These are phyloP conservation scores for Phytophthora quininea DNA, from an alignment of 352 stramenopile genomes.

Conservation along the genomic window DNA sequence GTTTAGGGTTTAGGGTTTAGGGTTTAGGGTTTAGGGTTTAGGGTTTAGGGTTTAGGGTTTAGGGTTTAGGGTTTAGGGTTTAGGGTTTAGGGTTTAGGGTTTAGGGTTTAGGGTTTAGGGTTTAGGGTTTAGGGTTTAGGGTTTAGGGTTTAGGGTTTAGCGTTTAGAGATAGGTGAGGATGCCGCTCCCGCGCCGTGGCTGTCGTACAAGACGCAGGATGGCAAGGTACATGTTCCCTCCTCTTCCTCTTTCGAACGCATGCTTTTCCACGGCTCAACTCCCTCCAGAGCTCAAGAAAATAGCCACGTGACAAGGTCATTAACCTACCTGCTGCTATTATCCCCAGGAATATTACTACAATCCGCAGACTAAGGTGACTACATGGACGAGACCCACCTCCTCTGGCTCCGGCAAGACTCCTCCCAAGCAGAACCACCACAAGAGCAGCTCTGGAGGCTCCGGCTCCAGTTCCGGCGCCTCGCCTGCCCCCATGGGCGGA, in stretches of 20 bases:
- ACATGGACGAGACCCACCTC: conserved; percentile 76
- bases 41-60: background rate
- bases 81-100: conserved; percentile 6
- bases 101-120: conserved; percentile 7
- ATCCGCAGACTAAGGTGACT: conserved; percentile 87
- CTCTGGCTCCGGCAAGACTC: conserved; percentile 34
- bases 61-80: conserved; percentile 6
- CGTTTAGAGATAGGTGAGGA: too few relatives aligned
- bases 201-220: conserved; percentile 87
- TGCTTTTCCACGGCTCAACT: background rate
- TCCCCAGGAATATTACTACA: conserved; percentile 90
- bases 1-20: too few relatives aligned
- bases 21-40: too few relatives aligned
- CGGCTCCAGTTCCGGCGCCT: background rate
- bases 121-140: conserved; percentile 7
- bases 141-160: conserved; percentile 3
- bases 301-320: background rate
- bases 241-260: background rate
- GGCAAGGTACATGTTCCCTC: conserved; percentile 60
- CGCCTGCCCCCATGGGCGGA: conserved; percentile 24
- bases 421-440: conserved; percentile 46
- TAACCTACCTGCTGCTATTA: background rate
- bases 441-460: conserved; percentile 30
- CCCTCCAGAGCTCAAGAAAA: background rate
- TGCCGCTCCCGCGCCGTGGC: conserved; percentile 86